phyloP scores from a whole-genome alignment of 192 early-diverging fungal species.

The Backusella australiensis region DNA sequence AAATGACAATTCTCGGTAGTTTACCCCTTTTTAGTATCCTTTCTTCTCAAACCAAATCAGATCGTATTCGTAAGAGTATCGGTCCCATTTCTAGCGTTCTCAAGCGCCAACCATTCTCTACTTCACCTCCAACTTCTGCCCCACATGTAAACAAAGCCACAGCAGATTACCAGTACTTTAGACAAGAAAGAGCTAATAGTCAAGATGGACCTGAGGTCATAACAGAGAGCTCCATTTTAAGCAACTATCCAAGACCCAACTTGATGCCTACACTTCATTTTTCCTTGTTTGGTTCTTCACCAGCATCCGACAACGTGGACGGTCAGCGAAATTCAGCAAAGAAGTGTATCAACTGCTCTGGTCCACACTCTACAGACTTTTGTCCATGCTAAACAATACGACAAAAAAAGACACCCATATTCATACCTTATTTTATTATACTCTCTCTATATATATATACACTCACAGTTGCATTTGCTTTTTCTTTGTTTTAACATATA shows the following conservation, averaged over 20 bases:
- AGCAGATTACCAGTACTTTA: background rate
- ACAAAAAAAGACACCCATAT: background rate
- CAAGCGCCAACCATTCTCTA: slow-evolving; percentile 24
- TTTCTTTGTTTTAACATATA: background rate
- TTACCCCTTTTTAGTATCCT: slow-evolving; percentile 28
- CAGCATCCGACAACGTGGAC: slow-evolving; percentile 7
- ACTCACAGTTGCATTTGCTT: background rate
- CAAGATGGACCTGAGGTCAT: slow-evolving; percentile 20
- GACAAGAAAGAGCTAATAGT: background rate
- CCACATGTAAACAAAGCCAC: slow-evolving; percentile 10
- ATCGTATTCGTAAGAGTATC: slow-evolving; percentile 34
- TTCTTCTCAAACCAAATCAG: slow-evolving; percentile 23
- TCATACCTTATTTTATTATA: background rate
- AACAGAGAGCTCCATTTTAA: slow-evolving; percentile 29
- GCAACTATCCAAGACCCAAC: slow-evolving; percentile 36
- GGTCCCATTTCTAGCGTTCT: slow-evolving; percentile 30
- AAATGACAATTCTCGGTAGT: slow-evolving; percentile 16
- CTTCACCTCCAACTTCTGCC: background rate
- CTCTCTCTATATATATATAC: background rate
- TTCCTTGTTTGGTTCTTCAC: slow-evolving; percentile 24
- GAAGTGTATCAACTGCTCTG: slow-evolving; percentile 35
- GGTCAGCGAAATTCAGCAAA: background rate
- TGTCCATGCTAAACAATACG: slow-evolving; percentile 33
- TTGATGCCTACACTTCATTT: slow-evolving; percentile 34
- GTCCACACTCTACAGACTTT: slow-evolving; percentile 38